Evolutionary conservation across 2,329 filamentous ascomycete genomes (phyloP).

Genomic region (Ramularia endophylla): DNA sequence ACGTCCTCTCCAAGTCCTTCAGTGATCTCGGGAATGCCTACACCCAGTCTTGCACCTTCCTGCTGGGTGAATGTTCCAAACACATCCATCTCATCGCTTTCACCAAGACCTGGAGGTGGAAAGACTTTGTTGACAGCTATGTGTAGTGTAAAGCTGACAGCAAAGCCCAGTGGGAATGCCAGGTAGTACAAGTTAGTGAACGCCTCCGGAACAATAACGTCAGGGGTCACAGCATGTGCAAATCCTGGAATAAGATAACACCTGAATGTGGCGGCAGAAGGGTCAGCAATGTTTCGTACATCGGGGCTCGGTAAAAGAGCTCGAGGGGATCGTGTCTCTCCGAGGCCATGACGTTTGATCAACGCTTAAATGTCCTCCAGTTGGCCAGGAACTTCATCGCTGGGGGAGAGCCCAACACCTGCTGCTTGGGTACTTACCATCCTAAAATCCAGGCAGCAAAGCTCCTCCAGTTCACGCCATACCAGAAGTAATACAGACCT

Average conservation of each 20-base stretch:
- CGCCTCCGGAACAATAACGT: conserved; percentile 32
- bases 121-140: conserved; percentile 28
- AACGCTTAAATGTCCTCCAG: too few relatives aligned
- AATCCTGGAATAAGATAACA: conserved; percentile 32
- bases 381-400: too few relatives aligned
- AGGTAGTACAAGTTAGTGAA: conserved; percentile 39
- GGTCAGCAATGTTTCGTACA: too few relatives aligned
- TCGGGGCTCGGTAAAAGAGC: too few relatives aligned
- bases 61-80: conserved; percentile 33
- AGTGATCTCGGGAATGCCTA: too few relatives aligned
- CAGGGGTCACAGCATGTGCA: conserved; percentile 37
- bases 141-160: conserved; percentile 34
- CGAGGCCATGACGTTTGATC: conserved; percentile 11
- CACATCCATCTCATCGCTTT: conserved; percentile 30
- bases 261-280: too few relatives aligned
- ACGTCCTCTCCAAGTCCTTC: too few relatives aligned
- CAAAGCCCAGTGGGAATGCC: conserved; percentile 38
- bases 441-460: conserved; percentile 37
- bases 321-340: too few relatives aligned
- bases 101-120: conserved; percentile 29
- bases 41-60: too few relatives aligned
- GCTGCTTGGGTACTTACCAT: too few relatives aligned
- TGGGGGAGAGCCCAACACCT: too few relatives aligned
- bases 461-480: conserved; percentile 42
- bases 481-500: conserved; percentile 39